Conservation (phyloP, 139 green algal genomes). For the Picochlorum sp. region DNA sequence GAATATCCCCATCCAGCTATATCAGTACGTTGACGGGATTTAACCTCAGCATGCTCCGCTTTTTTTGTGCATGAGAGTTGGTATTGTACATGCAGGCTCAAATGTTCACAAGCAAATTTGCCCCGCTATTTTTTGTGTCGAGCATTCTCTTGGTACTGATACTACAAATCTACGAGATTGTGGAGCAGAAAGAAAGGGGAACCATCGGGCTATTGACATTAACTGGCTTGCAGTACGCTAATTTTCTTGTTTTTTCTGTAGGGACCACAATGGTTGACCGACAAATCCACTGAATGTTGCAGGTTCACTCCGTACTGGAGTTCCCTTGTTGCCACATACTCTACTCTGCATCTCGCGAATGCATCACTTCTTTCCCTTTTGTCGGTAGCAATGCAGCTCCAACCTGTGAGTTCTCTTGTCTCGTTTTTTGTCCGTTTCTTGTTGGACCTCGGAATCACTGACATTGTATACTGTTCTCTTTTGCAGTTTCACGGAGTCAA, state of each 20-base stretch:
- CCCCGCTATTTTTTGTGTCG: conserved; percentile 56
- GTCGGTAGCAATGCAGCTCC: no score
- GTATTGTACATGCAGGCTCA: conserved; percentile 10
- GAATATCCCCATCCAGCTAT: conserved; percentile 54
- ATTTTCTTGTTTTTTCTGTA: conserved; percentile 9
- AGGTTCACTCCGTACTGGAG: no score
- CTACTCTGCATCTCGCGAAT: no score
- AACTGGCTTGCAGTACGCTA: conserved; percentile 16
- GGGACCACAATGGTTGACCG: no score
- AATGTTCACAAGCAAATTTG: conserved; percentile 35
- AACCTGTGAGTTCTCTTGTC: no score
- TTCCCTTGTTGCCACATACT: no score
- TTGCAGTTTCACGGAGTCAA: no score
- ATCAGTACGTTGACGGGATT: background rate
- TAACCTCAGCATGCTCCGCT: background rate
- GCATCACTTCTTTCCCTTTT: no score
- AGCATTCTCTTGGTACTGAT: conserved; percentile 56
- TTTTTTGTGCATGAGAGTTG: background rate
- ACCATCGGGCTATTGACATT: conserved; percentile 13
- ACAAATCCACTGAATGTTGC: no score
- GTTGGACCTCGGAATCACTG: no score
- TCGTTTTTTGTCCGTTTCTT: no score
- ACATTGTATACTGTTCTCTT: no score
- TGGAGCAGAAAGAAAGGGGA: conserved; percentile 29
- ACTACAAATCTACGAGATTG: conserved; percentile 29